These are phyloP conservation scores for Pogostemon cablin DNA, from an alignment of 257 asterid species.

Conservation along the genomic window DNA sequence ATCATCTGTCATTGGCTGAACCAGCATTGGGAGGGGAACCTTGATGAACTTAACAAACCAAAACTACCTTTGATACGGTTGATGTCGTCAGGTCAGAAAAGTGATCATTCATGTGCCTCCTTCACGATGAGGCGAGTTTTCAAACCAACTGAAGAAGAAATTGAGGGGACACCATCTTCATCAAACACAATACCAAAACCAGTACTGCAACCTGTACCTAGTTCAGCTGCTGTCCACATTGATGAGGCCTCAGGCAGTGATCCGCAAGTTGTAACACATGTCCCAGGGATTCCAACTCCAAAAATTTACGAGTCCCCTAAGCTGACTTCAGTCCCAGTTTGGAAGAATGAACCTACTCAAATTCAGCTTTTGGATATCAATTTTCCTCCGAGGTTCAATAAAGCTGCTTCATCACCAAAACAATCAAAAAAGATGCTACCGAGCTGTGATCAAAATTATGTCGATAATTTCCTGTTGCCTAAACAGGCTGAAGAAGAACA, in stretches of 20 bases:
- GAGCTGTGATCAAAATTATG: constrained; percentile 46
- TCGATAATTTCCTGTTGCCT: constrained; percentile 29
- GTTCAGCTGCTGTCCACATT: constrained; percentile 41
- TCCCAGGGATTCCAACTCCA: constrained; percentile 75
- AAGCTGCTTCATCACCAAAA: constrained; percentile 46
- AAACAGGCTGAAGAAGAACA: constrained; percentile 38
- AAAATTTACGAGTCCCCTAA: constrained; percentile 76
- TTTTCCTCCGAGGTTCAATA: constrained; percentile 72
- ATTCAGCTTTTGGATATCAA: constrained; percentile 86
- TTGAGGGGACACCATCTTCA: constrained; percentile 62
- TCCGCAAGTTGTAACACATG: constrained; percentile 48
- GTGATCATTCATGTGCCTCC: constrained; percentile 91
- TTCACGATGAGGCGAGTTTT: constrained; percentile 89
- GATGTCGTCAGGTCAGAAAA: constrained; percentile 93
- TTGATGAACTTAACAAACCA: constrained; percentile 90
- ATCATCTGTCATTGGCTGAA: constrained; percentile 89
- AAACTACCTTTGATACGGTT: constrained; percentile 77
- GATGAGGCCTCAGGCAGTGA: constrained; percentile 41
- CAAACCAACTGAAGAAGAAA: constrained; percentile 67
- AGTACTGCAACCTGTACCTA: constrained; percentile 53
- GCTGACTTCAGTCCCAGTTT: constrained; percentile 53
- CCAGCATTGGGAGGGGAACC: constrained; percentile 97
- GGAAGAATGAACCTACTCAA: constrained; percentile 57
- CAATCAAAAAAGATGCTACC: constrained; percentile 44
- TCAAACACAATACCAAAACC: constrained; percentile 43